Evolutionary conservation across 768 basidiomycete genomes (phyloP), one percentile per base, ranked within the genome.

Genomic region (Harrya chromipes): DNA sequence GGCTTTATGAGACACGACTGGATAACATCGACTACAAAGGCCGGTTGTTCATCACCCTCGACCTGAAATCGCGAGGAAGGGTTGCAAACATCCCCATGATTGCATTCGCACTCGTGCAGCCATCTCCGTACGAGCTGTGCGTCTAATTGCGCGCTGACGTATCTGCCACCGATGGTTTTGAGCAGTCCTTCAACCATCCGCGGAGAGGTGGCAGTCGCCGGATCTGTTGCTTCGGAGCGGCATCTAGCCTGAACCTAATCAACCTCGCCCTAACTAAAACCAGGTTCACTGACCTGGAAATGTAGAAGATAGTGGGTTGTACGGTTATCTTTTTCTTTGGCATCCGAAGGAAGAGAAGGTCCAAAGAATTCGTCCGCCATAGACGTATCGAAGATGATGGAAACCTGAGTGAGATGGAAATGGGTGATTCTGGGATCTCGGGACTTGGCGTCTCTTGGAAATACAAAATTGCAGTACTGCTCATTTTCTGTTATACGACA

Each of bases 1-100:
- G 53, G 50, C 2, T 55, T 45, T 40, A 55, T 56, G 11, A 61
- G 35, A 41, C 59, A 62, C 3, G 43, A 61, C 16, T 50, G 34
- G n/a, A 31, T 31, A 11, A 49, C 59, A 6, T 60, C 59, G 6
- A 60, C 4, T 12, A 61, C 47, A n/a, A 61, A 51, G 6, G 52
- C 34, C 3, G 59, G 56, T 5, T 29, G 41, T 29, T 17, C 40
- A 16, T 44, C 24, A 38, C 1, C 12, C 14, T 24, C 40, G 1
- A 1, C 20, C 1, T 19, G 37, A 7, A 53, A 16, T 24, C n/a
- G 47, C 16, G 14, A 17, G 4, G 51, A 39, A 21, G 52, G 27
- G 13, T 33, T 17, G 36, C 56, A 62, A n/a, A 3, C 29, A 10
- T 46, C 26, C 1, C 52, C 47, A 2, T 60, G 59, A 5, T 46